phyloP scores from a whole-genome alignment of 2,329 filamentous ascomycete species.

The Ceratocystis eucalypticola region DNA sequence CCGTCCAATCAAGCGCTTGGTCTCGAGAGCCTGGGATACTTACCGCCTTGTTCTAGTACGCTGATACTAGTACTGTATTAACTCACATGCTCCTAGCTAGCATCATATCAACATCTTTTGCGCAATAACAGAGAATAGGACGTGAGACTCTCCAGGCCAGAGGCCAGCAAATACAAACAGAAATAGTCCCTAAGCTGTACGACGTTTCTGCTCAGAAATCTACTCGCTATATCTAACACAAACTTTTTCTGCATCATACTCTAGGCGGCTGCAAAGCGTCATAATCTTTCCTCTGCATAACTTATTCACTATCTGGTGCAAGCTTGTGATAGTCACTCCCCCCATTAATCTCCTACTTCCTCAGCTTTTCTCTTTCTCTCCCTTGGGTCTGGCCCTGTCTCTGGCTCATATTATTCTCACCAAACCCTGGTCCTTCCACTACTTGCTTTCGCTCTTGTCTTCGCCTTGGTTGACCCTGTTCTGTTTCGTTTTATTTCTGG shows the following conservation, averaged over 20 bases:
- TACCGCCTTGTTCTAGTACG: not conserved
- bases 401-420: not conserved
- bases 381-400: not conserved
- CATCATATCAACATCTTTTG: not conserved
- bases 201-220: not conserved
- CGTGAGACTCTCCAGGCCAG: not conserved
- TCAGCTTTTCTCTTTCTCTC: not conserved
- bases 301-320: not conserved
- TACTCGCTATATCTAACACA: not conserved
- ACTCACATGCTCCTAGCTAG: not conserved
- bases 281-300: not conserved
- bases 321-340: not conserved
- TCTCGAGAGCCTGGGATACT: not conserved
- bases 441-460: not conserved
- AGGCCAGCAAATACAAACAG: not conserved
- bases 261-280: not conserved
- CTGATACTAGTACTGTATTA: not conserved
- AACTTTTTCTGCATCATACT: not conserved
- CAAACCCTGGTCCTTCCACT: not conserved
- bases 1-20: not conserved
- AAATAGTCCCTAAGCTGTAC: not conserved
- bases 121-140: not conserved
- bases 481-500: conserved; percentile 2
- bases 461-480: not conserved
- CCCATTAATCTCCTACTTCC: not conserved